These are phyloP conservation scores for Teunomyces cretensis DNA, from an alignment of 805 yeast genomes.

Conservation along the genomic window DNA sequence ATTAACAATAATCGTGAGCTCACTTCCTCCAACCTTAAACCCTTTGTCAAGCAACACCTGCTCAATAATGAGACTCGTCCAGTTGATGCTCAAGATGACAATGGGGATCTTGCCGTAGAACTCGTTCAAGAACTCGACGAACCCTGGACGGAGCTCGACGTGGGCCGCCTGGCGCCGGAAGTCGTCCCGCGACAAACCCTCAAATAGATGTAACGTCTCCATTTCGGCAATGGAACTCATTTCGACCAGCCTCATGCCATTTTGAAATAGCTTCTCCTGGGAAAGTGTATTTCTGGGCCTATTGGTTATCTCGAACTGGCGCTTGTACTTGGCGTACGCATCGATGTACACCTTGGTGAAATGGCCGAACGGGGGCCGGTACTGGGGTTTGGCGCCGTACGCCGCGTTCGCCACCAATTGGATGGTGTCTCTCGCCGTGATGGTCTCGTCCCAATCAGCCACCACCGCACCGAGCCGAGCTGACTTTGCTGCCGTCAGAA, in stretches of 20 bases:
- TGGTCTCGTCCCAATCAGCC: slow-evolving; percentile 69
- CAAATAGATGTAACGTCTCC: slow-evolving; percentile 37
- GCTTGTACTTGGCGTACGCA: slow-evolving; percentile 31
- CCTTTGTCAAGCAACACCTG: slow-evolving; percentile 25
- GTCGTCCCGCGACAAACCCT: slow-evolving; percentile 32
- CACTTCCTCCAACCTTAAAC: slow-evolving; percentile 13
- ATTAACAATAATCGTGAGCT: slow-evolving; percentile 44
- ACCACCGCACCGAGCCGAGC: slow-evolving; percentile 26
- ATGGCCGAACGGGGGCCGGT: slow-evolving; percentile 39
- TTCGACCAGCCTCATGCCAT: slow-evolving; percentile 47
- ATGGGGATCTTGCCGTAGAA: slow-evolving; percentile 29
- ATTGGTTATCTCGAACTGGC: slow-evolving; percentile 14
- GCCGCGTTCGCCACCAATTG: slow-evolving; percentile 50
- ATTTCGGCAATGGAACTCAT: slow-evolving; percentile 47
- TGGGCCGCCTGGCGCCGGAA: slow-evolving; percentile 34
- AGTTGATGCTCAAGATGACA: slow-evolving; percentile 56
- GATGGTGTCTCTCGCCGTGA: slow-evolving; percentile 57
- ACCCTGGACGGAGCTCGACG: slow-evolving; percentile 41
- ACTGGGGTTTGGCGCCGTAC: slow-evolving; percentile 35
- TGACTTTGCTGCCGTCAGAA: not conserved
- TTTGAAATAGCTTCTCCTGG: slow-evolving; percentile 47
- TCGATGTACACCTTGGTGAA: slow-evolving; percentile 45
- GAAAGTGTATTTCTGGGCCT: slow-evolving; percentile 32
- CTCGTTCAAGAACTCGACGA: slow-evolving; percentile 30
- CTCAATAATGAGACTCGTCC: slow-evolving; percentile 54